A percentile compares a stretch with the other conserved stretches of the same genome.
Evolutionary conservation across 306 rosid genomes (phyloP).

Genomic region (Parietaria judaica): DNA sequence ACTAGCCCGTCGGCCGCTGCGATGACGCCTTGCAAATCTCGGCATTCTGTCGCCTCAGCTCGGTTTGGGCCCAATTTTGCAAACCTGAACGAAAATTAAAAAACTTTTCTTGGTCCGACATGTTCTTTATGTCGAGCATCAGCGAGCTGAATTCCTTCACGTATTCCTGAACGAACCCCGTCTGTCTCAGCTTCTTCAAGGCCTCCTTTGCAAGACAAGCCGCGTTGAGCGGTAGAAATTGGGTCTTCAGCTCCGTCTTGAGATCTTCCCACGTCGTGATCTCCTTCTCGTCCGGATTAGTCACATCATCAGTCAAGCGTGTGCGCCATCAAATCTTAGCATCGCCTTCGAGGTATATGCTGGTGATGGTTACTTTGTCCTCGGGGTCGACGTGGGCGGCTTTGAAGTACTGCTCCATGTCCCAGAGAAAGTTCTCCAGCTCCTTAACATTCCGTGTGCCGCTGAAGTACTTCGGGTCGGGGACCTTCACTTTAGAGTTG

Average conservation of each 20-base stretch:
- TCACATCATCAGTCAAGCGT: neutral
- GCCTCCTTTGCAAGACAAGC: neutral
- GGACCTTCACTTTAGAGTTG: neutral
- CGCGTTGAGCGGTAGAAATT: neutral
- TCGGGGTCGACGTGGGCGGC: neutral
- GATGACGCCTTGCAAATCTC: no score
- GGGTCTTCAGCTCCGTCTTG: neutral
- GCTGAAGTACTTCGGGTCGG: neutral
- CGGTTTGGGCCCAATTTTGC: no score
- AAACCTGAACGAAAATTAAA: no score
- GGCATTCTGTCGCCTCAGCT: no score
- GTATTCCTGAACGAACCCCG: no score
- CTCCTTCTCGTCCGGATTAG: no score
- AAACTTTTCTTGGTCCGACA: no score
- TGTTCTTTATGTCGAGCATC: no score
- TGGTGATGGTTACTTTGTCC: neutral
- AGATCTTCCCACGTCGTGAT: neutral
- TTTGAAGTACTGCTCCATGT: conserved; percentile 11
- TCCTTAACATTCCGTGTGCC: conserved; percentile 3
- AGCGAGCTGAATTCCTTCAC: no score
- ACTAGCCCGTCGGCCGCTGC: no score
- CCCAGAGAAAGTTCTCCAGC: conserved; percentile 6
- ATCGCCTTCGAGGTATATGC: conserved; percentile 1
- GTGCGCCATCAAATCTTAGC: conserved; percentile 8
- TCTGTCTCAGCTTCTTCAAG: neutral